Conservation (phyloP, 2,329 filamentous ascomycete species). For the Fusarium robinianum region DNA sequence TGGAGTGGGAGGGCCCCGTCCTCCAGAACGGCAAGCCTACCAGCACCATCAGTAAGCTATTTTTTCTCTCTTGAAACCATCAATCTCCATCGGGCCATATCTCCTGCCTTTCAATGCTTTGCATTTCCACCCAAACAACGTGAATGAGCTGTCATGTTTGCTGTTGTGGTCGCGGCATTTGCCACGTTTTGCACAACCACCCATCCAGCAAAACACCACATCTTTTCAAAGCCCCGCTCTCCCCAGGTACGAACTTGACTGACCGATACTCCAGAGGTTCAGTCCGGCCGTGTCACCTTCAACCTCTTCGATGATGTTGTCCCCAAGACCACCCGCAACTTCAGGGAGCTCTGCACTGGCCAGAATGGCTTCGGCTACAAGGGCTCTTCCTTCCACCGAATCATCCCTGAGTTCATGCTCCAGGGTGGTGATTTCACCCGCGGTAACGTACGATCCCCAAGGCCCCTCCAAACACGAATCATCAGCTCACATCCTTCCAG, state of each 20-base stretch:
- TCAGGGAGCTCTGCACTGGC: slow-evolving; percentile 79
- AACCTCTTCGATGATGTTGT: slow-evolving; percentile 83
- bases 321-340: slow-evolving; percentile 87
- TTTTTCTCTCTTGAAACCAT: slow-evolving; percentile 10
- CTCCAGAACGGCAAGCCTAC: slow-evolving; percentile 64
- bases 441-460: slow-evolving; percentile 70
- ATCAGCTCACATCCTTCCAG: slow-evolving; percentile 49
- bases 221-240: no score
- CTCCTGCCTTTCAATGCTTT: neutral
- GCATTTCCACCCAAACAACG: neutral
- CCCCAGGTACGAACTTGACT: slow-evolving; percentile 21
- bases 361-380: slow-evolving; percentile 84
- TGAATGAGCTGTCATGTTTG: neutral
- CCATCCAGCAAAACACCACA: neutral
- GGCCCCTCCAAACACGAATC: neutral
- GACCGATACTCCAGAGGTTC: slow-evolving; percentile 54
- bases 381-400: slow-evolving; percentile 86
- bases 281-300: slow-evolving; percentile 83
- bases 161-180: slow-evolving; percentile 11
- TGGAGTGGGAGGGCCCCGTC: slow-evolving; percentile 73
- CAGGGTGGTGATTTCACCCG: slow-evolving; percentile 96
- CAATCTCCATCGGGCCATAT: slow-evolving; percentile 7
- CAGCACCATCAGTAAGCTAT: slow-evolving; percentile 62
- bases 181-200: slow-evolving; percentile 11
- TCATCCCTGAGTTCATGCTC: slow-evolving; percentile 93